Base-by-base conservation (phyloP, 495 filamentous ascomycete genomes). In the Aspergillus hancockii region DNA sequence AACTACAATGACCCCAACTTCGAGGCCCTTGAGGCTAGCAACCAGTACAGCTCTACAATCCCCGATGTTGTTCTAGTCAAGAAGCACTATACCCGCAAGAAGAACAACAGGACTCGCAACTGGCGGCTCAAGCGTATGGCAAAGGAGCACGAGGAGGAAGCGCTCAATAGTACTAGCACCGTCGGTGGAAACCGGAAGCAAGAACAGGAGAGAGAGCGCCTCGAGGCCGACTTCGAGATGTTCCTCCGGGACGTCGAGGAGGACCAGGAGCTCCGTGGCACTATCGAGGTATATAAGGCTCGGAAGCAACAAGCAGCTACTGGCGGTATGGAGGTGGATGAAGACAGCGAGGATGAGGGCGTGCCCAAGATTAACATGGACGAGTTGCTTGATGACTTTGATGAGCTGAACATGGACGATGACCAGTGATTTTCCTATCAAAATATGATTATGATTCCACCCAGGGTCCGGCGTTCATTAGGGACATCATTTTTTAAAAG, bases 171-270 rank as follows among this genome's bases (percentile, higher is more conserved):
- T 8, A 49, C 54, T 3, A 12, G 34, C 22, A 73, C 88, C 51
- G 86, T 54, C 16, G 38, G 38, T 8, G 21, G 43, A 21, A 47
- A 23, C 43, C 43, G 43, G 19, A 47, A 47, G 43, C 19, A 90
- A 52, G 67, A 73, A 31, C 63, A 72, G 45, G 93, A 98, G 69
- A 87, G 90, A 62, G 89, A 91, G 54, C 82, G 85, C 46, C 85
- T 92, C 67, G 95, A 98, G 62, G 80, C 84, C 40, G 94, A 99
- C 72, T 98, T 92, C 69, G 95, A 99, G 79, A 85, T 90, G 85
- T 99, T 99, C 85, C 76, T 99, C 76, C 85, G 90, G 41, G 95
- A 98, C 73, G 89, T 99, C 12, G 95, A 99, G 73, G 92, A 97
- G 70, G 95, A 99, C 70, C 81, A 87, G 40, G 95, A 99, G 64